These are phyloP conservation scores for Penicillium fuscoglaucum DNA, from an alignment of 2,329 filamentous ascomycete species.

Conservation along the genomic window DNA sequence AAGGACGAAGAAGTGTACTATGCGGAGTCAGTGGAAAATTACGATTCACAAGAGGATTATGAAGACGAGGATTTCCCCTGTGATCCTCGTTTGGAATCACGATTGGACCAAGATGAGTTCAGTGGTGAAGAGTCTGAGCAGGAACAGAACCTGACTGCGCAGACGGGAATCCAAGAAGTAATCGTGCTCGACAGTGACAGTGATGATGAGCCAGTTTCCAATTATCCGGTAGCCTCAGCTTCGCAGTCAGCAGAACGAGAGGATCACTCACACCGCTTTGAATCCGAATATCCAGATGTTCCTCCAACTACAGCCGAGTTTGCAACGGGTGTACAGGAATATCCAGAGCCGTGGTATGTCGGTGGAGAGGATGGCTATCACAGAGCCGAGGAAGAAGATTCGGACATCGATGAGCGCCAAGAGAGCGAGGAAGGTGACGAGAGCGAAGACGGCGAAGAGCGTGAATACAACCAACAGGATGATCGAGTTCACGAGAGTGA, in stretches of 20 bases:
- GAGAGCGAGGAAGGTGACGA: constrained; percentile 2
- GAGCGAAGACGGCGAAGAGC: background rate
- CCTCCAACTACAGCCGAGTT: background rate
- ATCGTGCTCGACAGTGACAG: constrained; percentile 47
- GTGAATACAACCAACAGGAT: background rate
- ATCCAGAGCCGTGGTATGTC: constrained; percentile 2
- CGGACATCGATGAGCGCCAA: background rate
- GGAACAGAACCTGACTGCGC: background rate
- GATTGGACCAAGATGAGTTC: constrained; percentile 13
- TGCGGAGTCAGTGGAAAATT: constrained; percentile 1
- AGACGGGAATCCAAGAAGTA: constrained; percentile 31
- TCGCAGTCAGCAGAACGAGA: background rate
- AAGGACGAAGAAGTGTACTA: constrained; percentile 15
- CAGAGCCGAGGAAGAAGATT: background rate
- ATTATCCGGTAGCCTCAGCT: background rate
- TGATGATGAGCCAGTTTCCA: constrained; percentile 36
- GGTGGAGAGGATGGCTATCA: constrained; percentile 5
- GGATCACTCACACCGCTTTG: background rate
- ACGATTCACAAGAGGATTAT: constrained; percentile 15
- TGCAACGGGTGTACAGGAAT: constrained; percentile 3
- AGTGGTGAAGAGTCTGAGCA: constrained; percentile 17
- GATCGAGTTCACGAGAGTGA: constrained; percentile 19
- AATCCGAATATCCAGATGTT: background rate
- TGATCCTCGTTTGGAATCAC: constrained; percentile 4
- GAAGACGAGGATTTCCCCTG: constrained; percentile 14